Evolutionary conservation across 768 basidiomycete species (phyloP).

Genomic region (Mycena vitilis): DNA sequence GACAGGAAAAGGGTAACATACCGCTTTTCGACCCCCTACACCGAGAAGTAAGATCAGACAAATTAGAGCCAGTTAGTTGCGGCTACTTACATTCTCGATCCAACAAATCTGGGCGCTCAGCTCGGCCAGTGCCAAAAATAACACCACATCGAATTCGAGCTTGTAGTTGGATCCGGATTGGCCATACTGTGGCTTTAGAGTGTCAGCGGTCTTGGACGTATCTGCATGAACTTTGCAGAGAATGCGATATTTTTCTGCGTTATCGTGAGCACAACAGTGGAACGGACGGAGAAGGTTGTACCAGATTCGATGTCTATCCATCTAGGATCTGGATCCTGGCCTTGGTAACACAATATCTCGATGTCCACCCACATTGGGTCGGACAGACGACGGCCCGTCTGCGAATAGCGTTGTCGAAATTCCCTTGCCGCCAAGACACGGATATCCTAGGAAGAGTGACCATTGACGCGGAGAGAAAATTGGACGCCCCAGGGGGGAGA

Average conservation of each 20-base stretch:
- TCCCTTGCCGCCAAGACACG: background rate
- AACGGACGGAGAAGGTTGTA: background rate
- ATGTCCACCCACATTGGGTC: background rate
- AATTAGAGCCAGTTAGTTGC: background rate
- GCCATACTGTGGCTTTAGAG: background rate
- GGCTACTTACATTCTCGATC: background rate
- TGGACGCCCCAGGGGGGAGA: too few relatives aligned
- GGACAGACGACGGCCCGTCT: too few relatives aligned
- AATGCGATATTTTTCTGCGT: background rate
- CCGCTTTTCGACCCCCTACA: background rate
- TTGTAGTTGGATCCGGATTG: background rate
- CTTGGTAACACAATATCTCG: background rate
- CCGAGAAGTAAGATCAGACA: background rate
- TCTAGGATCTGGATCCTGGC: background rate
- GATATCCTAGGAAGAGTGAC: too few relatives aligned
- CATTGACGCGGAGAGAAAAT: too few relatives aligned
- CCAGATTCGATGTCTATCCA: background rate
- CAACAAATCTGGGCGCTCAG: background rate
- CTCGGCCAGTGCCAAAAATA: background rate
- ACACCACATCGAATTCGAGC: background rate
- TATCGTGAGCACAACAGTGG: background rate
- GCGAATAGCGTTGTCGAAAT: background rate
- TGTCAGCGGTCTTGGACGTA: background rate
- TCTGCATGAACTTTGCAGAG: background rate
- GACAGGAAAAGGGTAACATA: background rate